These are phyloP conservation scores for Erythrophleum fordii DNA, from an alignment of 306 rosid species.

Conservation along the genomic window DNA sequence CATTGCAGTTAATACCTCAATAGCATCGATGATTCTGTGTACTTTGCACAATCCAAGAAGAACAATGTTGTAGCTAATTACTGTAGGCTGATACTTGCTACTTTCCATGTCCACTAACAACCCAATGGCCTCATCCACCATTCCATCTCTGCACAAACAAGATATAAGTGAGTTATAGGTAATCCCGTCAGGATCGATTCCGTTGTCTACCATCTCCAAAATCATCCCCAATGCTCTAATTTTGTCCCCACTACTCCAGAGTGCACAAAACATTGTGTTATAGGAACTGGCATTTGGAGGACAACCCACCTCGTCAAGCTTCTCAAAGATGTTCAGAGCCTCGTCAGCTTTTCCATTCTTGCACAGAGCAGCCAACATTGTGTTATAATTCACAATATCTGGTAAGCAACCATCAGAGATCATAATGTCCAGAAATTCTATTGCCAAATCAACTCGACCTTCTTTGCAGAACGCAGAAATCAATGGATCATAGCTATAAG, in stretches of 20 bases:
- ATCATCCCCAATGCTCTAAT: constrained; percentile 69
- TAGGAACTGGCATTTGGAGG: constrained; percentile 87
- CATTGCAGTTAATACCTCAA: constrained; percentile 73
- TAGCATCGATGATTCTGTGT: constrained; percentile 62
- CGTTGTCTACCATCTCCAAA: constrained; percentile 67
- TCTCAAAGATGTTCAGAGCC: constrained; percentile 72
- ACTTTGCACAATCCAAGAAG: constrained; percentile 83
- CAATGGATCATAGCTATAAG: constrained; percentile 83
- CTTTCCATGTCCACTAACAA: constrained; percentile 77
- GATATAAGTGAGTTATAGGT: constrained; percentile 84
- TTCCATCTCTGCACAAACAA: constrained; percentile 85
- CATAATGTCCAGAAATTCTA: constrained; percentile 70
- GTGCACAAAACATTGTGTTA: constrained; percentile 79
- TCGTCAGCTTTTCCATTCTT: constrained; percentile 68
- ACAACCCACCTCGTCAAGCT: constrained; percentile 73
- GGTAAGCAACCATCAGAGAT: constrained; percentile 83
- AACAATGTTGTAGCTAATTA: constrained; percentile 73
- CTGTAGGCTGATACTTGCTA: constrained; percentile 54
- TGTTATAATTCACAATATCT: constrained; percentile 76
- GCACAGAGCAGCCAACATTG: constrained; percentile 74
- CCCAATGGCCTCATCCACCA: constrained; percentile 82
- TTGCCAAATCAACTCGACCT: constrained; percentile 69
- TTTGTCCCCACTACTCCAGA: constrained; percentile 77
- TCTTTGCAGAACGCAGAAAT: constrained; percentile 76
- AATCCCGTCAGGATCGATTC: constrained; percentile 68